Percentiles rank a stretch among this genome's conserved stretches.
Evolutionary conservation across 495 filamentous ascomycete genomes (phyloP).

Genomic region (Penicillium robsamsonii): DNA sequence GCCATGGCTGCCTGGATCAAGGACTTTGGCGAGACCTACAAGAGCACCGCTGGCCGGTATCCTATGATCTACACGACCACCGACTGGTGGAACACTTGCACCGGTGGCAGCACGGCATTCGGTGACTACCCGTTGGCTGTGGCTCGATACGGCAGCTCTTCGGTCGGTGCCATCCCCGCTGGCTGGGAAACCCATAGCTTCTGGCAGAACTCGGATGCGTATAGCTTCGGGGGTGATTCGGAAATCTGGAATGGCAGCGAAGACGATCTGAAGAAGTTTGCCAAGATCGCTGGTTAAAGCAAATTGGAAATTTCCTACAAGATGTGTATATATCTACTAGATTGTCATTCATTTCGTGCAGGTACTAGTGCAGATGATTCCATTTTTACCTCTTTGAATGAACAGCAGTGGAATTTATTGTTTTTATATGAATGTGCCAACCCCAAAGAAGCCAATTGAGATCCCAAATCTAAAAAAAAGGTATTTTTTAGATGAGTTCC

Average conservation of each 20-base stretch:
- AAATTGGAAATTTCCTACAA: background rate
- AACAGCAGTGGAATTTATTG: background rate
- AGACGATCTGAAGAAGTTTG: slow-evolving; percentile 18
- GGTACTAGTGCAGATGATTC: background rate
- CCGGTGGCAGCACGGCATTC: slow-evolving; percentile 55
- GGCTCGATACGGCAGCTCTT: slow-evolving; percentile 47
- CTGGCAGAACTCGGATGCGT: slow-evolving; percentile 51
- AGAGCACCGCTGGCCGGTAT: slow-evolving; percentile 48
- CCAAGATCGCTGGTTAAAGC: slow-evolving; percentile 10
- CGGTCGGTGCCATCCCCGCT: slow-evolving; percentile 52
- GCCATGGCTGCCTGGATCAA: slow-evolving; percentile 61
- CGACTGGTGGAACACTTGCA: slow-evolving; percentile 63
- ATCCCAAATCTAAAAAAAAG: too few relatives aligned
- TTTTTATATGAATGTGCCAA: background rate
- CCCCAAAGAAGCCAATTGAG: too few relatives aligned
- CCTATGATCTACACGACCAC: slow-evolving; percentile 62
- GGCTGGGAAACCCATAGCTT: slow-evolving; percentile 60
- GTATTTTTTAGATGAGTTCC: too few relatives aligned
- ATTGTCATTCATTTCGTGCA: background rate
- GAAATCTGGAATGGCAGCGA: slow-evolving; percentile 30
- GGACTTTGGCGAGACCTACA: slow-evolving; percentile 58
- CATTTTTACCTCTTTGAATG: background rate
- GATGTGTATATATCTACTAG: background rate
- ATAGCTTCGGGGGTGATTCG: slow-evolving; percentile 32
- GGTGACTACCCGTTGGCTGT: slow-evolving; percentile 56